These are phyloP conservation scores for Penicillium brevicompactum DNA, from an alignment of 2,329 filamentous ascomycete species.

Conservation along the genomic window DNA sequence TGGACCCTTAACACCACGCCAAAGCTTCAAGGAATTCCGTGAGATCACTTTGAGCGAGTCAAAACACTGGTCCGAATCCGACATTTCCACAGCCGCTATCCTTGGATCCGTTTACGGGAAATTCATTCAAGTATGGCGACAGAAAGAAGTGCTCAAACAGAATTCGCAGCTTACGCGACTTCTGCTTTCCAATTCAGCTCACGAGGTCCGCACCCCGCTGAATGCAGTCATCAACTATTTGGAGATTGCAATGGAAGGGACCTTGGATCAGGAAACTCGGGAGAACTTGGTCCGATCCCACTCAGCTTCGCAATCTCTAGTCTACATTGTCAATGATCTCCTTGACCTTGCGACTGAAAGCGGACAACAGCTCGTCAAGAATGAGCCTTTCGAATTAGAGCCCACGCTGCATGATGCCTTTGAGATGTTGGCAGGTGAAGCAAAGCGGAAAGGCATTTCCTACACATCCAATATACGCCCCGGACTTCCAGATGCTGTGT, in stretches of 20 bases:
- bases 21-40: conserved; percentile 79
- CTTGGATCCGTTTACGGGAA: conserved; percentile 84
- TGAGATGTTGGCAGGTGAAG: conserved; percentile 72
- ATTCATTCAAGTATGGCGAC: conserved; percentile 91
- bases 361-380: conserved; percentile 63
- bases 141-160: conserved; percentile 82
- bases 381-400: conserved; percentile 75
- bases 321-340: conserved; percentile 92
- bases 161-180: conserved; percentile 78
- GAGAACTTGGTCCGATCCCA: conserved; percentile 84
- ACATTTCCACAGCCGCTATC: conserved; percentile 85
- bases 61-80: conserved; percentile 84
- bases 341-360: conserved; percentile 85
- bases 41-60: conserved; percentile 81
- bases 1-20: conserved; percentile 74
- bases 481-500: conserved; percentile 68
- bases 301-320: conserved; percentile 86
- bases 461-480: conserved; percentile 70
- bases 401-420: conserved; percentile 76
- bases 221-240: conserved; percentile 96
- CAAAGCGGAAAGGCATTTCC: conserved; percentile 71
- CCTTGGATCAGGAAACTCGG: conserved; percentile 78
- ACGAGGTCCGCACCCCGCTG: conserved; percentile 85
- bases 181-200: conserved; percentile 82
- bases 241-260: conserved; percentile 83